Conservation (phyloP, 2,329 filamentous ascomycete genomes). For the Allantophomopsis cytisporea region DNA sequence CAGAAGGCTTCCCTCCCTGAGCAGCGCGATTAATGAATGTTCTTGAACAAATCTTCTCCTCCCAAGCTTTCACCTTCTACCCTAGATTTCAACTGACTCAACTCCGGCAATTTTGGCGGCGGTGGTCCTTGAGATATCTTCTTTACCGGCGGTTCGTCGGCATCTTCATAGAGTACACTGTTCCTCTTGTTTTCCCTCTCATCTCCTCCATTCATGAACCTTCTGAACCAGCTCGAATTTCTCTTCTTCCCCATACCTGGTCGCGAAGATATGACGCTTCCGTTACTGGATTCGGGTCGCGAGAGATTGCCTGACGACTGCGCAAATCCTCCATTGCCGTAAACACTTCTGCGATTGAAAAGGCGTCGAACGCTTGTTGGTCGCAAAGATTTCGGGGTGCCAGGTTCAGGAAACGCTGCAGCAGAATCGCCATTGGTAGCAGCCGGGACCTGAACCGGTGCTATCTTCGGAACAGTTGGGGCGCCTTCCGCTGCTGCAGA, state of each 20-base stretch:
- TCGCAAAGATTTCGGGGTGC: constrained; percentile 2
- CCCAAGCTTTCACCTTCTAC: constrained; percentile 17
- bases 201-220: constrained; percentile 7
- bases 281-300: constrained; percentile 15
- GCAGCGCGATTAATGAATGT: constrained; percentile 15
- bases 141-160: constrained; percentile 5
- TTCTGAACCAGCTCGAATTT: constrained; percentile 17
- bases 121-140: constrained; percentile 11
- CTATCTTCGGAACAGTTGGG: background rate
- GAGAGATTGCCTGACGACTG: constrained; percentile 12
- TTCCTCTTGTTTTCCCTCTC: constrained; percentile 8
- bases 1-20: too few species aligned
- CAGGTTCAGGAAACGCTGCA: too few species aligned
- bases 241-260: constrained; percentile 12
- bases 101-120: constrained; percentile 18
- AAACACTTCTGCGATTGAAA: constrained; percentile 19
- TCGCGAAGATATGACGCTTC: constrained; percentile 9
- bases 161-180: constrained; percentile 13
- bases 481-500: background rate
- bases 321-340: constrained; percentile 16
- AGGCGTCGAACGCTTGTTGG: constrained; percentile 22
- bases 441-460: too few species aligned
- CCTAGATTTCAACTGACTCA: constrained; percentile 17
- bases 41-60: constrained; percentile 20
- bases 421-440: too few species aligned